Evolutionary conservation across 2,329 filamentous ascomycete species (phyloP).

Genomic region (Xylaria sp.): DNA sequence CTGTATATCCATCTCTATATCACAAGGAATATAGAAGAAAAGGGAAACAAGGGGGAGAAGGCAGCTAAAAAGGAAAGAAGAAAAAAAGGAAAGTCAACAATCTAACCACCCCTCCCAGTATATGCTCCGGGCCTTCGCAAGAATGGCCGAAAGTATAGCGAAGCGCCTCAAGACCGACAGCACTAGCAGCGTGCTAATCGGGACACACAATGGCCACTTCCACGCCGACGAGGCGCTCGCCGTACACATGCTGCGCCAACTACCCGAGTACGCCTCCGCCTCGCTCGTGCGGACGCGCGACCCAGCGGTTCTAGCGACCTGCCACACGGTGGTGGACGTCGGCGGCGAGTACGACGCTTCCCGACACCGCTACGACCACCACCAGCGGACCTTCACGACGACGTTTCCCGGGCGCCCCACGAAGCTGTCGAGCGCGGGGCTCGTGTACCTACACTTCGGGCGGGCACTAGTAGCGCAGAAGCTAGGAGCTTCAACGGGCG

Average conservation of each 20-base stretch:
- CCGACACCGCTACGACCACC: constrained; percentile 89
- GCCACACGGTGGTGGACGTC: constrained; percentile 98
- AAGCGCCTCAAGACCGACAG: constrained; percentile 83
- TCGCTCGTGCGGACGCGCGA: constrained; percentile 89
- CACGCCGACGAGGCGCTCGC: constrained; percentile 98
- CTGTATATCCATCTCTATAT: background rate
- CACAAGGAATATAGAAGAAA: background rate
- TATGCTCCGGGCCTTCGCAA: constrained; percentile 58
- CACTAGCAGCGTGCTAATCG: constrained; percentile 69
- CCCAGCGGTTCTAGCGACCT: constrained; percentile 77
- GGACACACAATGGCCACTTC: constrained; percentile 98
- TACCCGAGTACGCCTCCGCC: constrained; percentile 81
- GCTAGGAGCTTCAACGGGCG: constrained; percentile 54
- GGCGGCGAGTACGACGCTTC: constrained; percentile 88
- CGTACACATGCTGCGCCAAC: constrained; percentile 91
- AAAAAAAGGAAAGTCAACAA: background rate
- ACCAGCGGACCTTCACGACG: constrained; percentile 89
- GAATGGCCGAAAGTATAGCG: constrained; percentile 75
- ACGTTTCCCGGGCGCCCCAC: constrained; percentile 86
- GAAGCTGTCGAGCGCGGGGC: constrained; percentile 91
- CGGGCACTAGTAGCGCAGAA: constrained; percentile 77
- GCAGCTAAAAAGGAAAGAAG: background rate
- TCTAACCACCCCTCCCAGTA: constrained; percentile 6
- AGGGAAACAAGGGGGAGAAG: background rate
- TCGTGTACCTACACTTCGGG: constrained; percentile 97